Conservation (phyloP, 2,329 filamentous ascomycete species). For the Colletotrichum sp. region DNA sequence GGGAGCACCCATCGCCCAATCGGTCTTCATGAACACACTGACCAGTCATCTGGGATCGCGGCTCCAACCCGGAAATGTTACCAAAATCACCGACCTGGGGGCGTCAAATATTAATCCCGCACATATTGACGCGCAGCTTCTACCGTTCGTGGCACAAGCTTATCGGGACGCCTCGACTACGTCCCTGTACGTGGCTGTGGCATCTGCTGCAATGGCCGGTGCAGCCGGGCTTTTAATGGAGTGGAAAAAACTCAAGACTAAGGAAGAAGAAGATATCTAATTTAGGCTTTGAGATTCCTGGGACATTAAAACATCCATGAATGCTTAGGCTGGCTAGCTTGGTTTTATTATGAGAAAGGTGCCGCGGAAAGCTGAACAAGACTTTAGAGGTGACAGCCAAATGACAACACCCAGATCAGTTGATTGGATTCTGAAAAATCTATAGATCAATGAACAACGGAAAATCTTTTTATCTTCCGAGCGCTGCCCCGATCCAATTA, state of each 20-base stretch:
- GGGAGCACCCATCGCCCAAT: neutral
- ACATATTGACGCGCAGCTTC: neutral
- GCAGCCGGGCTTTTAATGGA: neutral
- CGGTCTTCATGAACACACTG: neutral
- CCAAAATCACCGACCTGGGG: neutral
- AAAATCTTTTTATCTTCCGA: neutral
- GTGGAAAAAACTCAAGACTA: neutral
- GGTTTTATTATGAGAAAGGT: neutral
- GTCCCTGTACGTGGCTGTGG: neutral
- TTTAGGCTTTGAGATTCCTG: no score
- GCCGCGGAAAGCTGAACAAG: accelerated
- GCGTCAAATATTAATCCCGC: neutral
- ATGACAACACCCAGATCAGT: no score
- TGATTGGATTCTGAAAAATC: no score
- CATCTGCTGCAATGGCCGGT: neutral
- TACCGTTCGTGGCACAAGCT: neutral
- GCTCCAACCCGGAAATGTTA: neutral
- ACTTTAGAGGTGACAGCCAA: accelerated
- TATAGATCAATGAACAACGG: no score
- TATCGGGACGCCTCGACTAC: neutral
- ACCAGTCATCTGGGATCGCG: neutral
- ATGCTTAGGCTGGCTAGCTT: no score
- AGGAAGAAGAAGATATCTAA: neutral
- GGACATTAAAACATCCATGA: no score
- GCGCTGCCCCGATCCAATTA: neutral